These are phyloP conservation scores for Pyrenochaeta sp. DNA, from an alignment of 2,329 filamentous ascomycete genomes.

Conservation along the genomic window DNA sequence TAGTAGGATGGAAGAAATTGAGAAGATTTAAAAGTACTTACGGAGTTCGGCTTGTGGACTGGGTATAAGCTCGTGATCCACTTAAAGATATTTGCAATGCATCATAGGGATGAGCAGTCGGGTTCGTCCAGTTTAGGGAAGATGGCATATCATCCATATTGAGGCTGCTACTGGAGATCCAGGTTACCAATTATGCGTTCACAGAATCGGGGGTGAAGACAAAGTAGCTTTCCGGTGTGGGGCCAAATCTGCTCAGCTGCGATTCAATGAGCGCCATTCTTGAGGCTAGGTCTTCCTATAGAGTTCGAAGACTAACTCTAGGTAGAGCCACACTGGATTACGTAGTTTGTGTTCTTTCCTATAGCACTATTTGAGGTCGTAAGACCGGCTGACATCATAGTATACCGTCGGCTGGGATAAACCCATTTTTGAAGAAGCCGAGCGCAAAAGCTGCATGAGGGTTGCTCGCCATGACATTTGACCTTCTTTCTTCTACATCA, in stretches of 20 bases:
- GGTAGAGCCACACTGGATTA: neutral
- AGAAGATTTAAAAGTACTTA: neutral
- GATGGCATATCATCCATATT: neutral
- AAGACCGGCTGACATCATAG: neutral
- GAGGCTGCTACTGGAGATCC: neutral
- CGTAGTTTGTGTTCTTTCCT: neutral
- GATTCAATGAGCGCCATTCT: constrained; percentile 4
- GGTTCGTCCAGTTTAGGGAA: neutral
- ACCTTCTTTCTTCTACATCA: constrained; percentile 11
- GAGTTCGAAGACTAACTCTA: neutral
- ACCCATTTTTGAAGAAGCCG: constrained; percentile 10
- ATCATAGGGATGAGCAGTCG: neutral
- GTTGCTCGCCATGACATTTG: constrained; percentile 15
- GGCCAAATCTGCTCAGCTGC: neutral
- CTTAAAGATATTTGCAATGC: neutral
- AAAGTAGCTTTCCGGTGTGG: neutral
- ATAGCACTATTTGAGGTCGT: neutral
- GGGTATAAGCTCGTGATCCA: neutral
- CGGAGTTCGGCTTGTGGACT: neutral
- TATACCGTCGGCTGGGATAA: constrained; percentile 2
- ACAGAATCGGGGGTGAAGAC: neutral
- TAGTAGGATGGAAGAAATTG: neutral
- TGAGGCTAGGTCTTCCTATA: constrained; percentile 1
- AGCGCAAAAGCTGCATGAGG: constrained; percentile 10
- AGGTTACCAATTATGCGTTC: neutral